Conservation (phyloP, 2,329 filamentous ascomycete species). For the Fusarium nisikadoi region DNA sequence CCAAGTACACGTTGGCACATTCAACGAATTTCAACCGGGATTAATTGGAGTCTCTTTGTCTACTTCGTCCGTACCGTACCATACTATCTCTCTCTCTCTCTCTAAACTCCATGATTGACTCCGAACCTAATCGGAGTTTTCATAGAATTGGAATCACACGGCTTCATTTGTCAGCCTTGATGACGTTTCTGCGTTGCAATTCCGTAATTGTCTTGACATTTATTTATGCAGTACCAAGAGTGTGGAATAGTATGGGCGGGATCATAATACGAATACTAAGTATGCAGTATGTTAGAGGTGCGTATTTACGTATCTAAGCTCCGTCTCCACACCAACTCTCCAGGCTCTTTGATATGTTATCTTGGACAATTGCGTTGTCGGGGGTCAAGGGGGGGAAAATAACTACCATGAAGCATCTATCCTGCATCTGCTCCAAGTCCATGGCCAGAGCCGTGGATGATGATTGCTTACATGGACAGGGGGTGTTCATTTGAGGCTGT, state of each 20-base stretch:
- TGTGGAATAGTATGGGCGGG: neutral
- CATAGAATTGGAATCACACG: conserved; percentile 3
- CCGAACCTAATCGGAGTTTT: conserved; percentile 1
- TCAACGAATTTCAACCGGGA: conserved; percentile 1
- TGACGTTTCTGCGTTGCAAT: conserved; percentile 15
- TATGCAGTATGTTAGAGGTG: neutral
- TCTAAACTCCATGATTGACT: conserved; percentile 7
- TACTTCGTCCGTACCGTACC: neutral
- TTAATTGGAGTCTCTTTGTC: conserved; percentile 3
- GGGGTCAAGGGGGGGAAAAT: neutral
- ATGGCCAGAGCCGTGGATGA: conserved; percentile 20
- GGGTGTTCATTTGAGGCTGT: conserved; percentile 34
- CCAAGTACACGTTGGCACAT: conserved; percentile 4
- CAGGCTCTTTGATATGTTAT: neutral
- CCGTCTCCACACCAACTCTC: neutral
- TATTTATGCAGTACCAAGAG: neutral
- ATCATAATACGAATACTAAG: conserved; percentile 12
- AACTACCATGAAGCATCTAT: neutral
- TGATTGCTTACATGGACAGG: conserved; percentile 15
- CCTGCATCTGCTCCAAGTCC: neutral
- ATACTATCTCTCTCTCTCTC: neutral
- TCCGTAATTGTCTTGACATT: neutral
- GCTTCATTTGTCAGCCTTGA: conserved; percentile 13
- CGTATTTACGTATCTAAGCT: conserved; percentile 29
- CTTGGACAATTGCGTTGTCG: neutral